phyloP scores from a whole-genome alignment of 148 eudicot species.

The Cornus suecica region DNA sequence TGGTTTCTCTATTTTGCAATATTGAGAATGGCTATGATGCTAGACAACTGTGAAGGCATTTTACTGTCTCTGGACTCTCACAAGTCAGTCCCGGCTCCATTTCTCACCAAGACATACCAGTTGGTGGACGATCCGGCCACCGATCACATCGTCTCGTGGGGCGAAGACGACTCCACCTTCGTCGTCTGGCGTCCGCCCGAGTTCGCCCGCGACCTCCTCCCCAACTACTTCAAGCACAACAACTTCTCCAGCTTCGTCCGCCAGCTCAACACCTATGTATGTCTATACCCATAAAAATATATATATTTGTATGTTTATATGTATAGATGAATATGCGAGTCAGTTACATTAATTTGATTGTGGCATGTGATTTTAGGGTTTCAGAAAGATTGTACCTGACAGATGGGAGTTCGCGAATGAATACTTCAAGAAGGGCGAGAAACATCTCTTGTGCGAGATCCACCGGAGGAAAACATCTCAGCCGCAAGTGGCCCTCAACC shows the following conservation, averaged over 20 bases:
- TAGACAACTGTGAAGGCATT: slow-evolving; percentile 67
- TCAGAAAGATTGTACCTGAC: slow-evolving; percentile 81
- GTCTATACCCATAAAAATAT: background rate
- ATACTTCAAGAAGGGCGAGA: slow-evolving; percentile 80
- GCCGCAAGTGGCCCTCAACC: slow-evolving; percentile 33
- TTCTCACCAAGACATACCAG: slow-evolving; percentile 62
- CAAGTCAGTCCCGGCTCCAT: slow-evolving; percentile 81
- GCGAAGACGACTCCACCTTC: slow-evolving; percentile 76
- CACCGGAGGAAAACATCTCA: slow-evolving; percentile 82
- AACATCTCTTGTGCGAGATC: slow-evolving; percentile 82
- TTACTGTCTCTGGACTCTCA: slow-evolving; percentile 59
- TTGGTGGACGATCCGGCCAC: slow-evolving; percentile 61
- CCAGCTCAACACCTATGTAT: slow-evolving; percentile 73
- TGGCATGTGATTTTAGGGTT: slow-evolving; percentile 49
- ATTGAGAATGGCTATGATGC: slow-evolving; percentile 53
- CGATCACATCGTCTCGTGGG: slow-evolving; percentile 89
- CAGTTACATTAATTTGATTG: slow-evolving; percentile 10
- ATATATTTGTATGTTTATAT: background rate
- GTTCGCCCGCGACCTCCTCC: slow-evolving; percentile 80
- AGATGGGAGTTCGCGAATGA: slow-evolving; percentile 94
- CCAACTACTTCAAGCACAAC: slow-evolving; percentile 75
- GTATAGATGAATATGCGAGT: background rate
- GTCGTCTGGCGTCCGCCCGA: slow-evolving; percentile 93
- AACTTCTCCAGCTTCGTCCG: slow-evolving; percentile 75
- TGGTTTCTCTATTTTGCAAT: too few relatives aligned